phyloP scores from a whole-genome alignment of 768 basidiomycete species.

The Trametes cubensis region DNA sequence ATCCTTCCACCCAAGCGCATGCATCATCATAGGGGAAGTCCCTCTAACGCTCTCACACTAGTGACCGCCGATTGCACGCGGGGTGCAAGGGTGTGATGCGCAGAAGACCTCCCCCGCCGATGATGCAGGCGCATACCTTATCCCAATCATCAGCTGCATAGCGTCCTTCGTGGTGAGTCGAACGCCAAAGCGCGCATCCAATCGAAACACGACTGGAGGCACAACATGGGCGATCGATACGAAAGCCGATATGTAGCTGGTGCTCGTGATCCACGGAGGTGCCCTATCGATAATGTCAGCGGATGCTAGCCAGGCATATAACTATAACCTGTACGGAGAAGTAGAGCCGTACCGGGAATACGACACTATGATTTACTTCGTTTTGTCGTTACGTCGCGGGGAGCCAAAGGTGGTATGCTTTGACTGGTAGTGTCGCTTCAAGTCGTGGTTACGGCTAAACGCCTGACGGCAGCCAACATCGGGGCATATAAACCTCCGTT shows the following conservation, averaged over 20 bases:
- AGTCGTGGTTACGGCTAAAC: constrained; percentile 21
- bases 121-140: constrained; percentile 6
- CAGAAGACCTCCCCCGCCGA: not conserved
- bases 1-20: constrained; percentile 5
- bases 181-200: constrained; percentile 11
- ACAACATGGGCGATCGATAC: constrained; percentile 11
- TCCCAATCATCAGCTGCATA: constrained; percentile 20
- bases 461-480: not conserved
- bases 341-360: not conserved
- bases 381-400: constrained; percentile 14
- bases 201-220: not conserved
- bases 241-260: constrained; percentile 12
- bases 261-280: constrained; percentile 7
- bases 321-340: too few relatives aligned
- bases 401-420: constrained; percentile 20
- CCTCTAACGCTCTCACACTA: constrained; percentile 2
- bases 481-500: not conserved
- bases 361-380: not conserved
- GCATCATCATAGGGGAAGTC: constrained; percentile 11
- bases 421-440: constrained; percentile 12
- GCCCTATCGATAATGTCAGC: constrained; percentile 1
- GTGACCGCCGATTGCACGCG: too few relatives aligned
- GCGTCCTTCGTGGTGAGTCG: constrained; percentile 10
- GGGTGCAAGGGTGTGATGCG: not conserved
- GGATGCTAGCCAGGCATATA: not conserved